phyloP scores from a whole-genome alignment of 2,329 filamentous ascomycete genomes.

The Sarocladium strictum region DNA sequence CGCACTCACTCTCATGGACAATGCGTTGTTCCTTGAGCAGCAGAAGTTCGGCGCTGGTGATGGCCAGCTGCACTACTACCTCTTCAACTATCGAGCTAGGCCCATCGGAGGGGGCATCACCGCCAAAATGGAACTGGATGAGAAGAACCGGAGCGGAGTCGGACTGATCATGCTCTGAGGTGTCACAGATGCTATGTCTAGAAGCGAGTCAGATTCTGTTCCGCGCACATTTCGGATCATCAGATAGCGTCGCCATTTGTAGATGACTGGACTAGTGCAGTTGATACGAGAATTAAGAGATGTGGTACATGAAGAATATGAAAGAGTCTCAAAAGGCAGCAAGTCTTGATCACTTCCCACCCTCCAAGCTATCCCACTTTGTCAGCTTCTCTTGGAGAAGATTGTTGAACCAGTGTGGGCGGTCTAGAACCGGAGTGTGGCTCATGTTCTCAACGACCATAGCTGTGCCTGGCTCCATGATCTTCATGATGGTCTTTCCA shows the following conservation, averaged over 20 bases:
- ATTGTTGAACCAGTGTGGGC: constrained; percentile 60
- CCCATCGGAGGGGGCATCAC: constrained; percentile 84
- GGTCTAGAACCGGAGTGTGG: constrained; percentile 70
- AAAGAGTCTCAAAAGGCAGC: too few species aligned
- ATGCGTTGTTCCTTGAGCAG: constrained; percentile 84
- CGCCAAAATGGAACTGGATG: constrained; percentile 69
- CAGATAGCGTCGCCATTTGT: too few species aligned
- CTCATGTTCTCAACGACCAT: constrained; percentile 65
- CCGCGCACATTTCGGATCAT: too few species aligned
- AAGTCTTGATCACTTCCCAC: neutral
- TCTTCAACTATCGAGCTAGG: constrained; percentile 92
- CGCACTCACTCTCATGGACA: constrained; percentile 87
- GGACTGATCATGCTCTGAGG: constrained; percentile 71
- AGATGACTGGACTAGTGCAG: too few species aligned
- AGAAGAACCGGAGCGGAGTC: constrained; percentile 74
- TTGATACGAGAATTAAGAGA: too few species aligned
- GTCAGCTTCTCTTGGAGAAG: constrained; percentile 53
- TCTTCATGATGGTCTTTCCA: constrained; percentile 60
- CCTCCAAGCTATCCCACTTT: constrained; percentile 24
- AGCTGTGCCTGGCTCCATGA: constrained; percentile 55
- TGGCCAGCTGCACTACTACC: constrained; percentile 91
- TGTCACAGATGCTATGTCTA: neutral
- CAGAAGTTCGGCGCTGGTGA: constrained; percentile 95
- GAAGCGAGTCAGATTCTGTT: too few species aligned
- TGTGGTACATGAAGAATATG: too few species aligned